Evolutionary conservation across 371 early-diverging fungal species (phyloP), one percentile per base, ranked within the genome.

Genomic region (Chytridium lagenaria): DNA sequence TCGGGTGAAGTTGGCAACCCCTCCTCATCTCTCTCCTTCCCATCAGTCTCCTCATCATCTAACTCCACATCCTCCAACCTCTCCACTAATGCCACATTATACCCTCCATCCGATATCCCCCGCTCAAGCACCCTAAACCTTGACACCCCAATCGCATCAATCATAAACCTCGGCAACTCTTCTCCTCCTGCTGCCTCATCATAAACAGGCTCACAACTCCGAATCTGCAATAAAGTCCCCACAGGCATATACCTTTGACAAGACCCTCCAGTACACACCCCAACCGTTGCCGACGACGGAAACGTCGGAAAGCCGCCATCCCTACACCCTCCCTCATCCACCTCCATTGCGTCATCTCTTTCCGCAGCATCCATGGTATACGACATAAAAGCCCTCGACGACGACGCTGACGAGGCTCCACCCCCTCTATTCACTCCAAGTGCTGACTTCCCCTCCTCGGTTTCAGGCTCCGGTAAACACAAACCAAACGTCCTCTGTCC

Each of bases 401-500:
- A 63, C 36, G 63, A 36, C 36, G 63, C 36, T 30, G 34, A 36
- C 44, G 66, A 34, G 3, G 66, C 66, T 2, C 66, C 66, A 22
- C 36, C 26, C 63, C 10, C 23, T 34, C 36, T 30, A 5, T 26
- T 26, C 10, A 30, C 57, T n/a, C n/a, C n/a, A 5, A 7, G 36
- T 34, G 30, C 36, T 15, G 30, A 10, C 7, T 34, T 23, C 30
- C 36, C 16, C 23, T 38, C 5, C 12, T 7, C 39, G 7, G 66
- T 22, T 22, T 28, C 44, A 19, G 66, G 66, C 44, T 38, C 49
- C 10, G 66, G 66, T 10, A 89, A 68, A 44, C 89, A 90, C 84
- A 91, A 87, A 5, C 88, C 90, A 74, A 90, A 89, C 28, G 37
- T 19, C 30, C 80, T 79, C 57, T 83, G 77, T 34, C 79, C 75